These are phyloP conservation scores for Cadophora sp. DNA, from an alignment of 2,329 filamentous ascomycete species.

Conservation along the genomic window DNA sequence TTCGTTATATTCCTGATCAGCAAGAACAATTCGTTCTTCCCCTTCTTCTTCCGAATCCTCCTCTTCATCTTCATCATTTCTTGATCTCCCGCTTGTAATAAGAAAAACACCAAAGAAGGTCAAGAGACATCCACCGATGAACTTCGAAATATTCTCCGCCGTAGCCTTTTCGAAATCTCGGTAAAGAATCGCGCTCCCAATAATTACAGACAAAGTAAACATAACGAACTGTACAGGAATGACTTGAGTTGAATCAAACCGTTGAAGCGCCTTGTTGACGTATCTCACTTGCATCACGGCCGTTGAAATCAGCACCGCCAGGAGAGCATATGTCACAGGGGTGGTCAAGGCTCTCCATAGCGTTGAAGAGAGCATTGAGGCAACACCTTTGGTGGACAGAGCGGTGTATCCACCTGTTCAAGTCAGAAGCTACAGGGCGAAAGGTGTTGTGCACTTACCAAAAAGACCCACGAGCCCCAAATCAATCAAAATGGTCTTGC, in stretches of 20 bases:
- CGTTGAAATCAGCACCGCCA: conserved; percentile 79
- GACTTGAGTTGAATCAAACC: conserved; percentile 96
- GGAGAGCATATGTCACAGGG: conserved; percentile 87
- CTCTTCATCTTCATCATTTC: conserved; percentile 65
- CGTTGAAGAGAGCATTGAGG: conserved; percentile 91
- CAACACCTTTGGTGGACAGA: conserved; percentile 93
- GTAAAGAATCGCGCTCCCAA: conserved; percentile 92
- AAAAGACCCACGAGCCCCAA: conserved; percentile 92
- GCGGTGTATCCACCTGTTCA: conserved; percentile 88
- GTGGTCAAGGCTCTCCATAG: conserved; percentile 89
- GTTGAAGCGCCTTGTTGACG: conserved; percentile 86
- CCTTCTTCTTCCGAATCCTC: conserved; percentile 65
- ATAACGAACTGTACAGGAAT: conserved; percentile 98
- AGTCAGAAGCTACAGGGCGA: conserved; percentile 15
- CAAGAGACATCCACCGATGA: conserved; percentile 86
- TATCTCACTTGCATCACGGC: conserved; percentile 98
- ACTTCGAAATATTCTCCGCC: conserved; percentile 76
- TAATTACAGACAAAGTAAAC: conserved; percentile 94
- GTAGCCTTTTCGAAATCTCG: conserved; percentile 91
- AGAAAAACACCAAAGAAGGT: conserved; percentile 98
- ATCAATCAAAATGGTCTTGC: conserved; percentile 87
- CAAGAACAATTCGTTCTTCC: conserved; percentile 68
- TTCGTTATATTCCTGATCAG: conserved; percentile 53
- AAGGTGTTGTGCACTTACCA: conserved; percentile 60
- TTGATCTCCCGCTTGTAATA: conserved; percentile 83